Base-by-base conservation (phyloP, 208 protist genomes). In the Novymonas esmeraldas region DNA sequence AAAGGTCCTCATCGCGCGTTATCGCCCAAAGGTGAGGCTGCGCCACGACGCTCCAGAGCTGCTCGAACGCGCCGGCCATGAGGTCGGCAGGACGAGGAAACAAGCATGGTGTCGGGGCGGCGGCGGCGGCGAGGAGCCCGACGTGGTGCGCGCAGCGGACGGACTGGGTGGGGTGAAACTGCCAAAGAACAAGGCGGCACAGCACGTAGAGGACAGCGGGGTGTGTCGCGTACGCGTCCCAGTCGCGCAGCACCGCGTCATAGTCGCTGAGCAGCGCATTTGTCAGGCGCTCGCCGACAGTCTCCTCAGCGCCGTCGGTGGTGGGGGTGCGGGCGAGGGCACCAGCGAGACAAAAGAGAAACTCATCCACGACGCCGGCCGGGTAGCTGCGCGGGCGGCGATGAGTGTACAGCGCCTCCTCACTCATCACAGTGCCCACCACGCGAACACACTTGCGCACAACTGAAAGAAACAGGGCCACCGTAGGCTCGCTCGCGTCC, bases 11-110 rank as follows among this genome's bases (percentile, higher is more conserved):
- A 57, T 96, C 89, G 28, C 80, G 63, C 6, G 76, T 74, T 31
- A 92, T 93, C 69, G 90, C 84, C 89, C 91, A 96, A 45, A 96
- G 56, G 64, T 96, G 91, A 34, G 82, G 80, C 39, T 64, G 75
- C 11, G 81, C 91, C 9, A 92, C 79, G n/a, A 90, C 64, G 42
- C 77, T 81, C 89, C 91, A 96, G 24, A 94, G 67, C 56, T 89
- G 81, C 81, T 94, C 91, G 73, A 96, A 92, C 0, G 74, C 70
- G 13, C 84, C 82, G 14, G 71, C 56, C n/a, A 90, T 64, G 16
- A 96, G 70, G 29, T 93, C 81, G 2, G 66, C 74, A 0, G 82
- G 79, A 7, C 41, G 44, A 20, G 76, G 82, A 22, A 70, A 79
- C n/a, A 41, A 49, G 29, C 68, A 58, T n/a, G 59, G 16, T 34